Evolutionary conservation across 768 basidiomycete genomes (phyloP).

Genomic region (Sporobolomyces roseus): DNA sequence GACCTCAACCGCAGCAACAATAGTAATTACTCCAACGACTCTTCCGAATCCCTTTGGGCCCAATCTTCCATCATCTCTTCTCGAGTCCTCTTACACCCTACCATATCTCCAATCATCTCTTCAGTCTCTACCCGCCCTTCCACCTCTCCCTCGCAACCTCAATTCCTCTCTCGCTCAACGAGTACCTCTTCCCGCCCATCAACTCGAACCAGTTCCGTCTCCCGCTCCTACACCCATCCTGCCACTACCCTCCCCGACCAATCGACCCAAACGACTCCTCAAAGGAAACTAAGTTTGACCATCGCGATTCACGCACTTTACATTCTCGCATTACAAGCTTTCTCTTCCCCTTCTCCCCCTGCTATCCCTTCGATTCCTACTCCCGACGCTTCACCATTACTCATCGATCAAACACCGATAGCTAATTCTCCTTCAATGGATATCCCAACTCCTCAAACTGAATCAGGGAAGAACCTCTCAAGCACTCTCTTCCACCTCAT

Average conservation of each 20-base stretch:
- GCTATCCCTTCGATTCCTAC: neutral
- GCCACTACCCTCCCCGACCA: slow-evolving; percentile 5
- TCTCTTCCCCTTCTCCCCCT: neutral
- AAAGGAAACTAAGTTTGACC: slow-evolving; percentile 22
- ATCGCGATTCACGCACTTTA: slow-evolving; percentile 32
- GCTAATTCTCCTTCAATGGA: neutral
- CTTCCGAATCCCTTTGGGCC: slow-evolving; percentile 9
- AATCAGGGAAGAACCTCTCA: neutral
- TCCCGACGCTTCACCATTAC: slow-evolving; percentile 3
- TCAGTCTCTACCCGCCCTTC: neutral
- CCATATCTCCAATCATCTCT: neutral
- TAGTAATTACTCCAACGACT: neutral
- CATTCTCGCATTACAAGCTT: slow-evolving; percentile 32
- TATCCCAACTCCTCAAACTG: no score
- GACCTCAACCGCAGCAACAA: neutral
- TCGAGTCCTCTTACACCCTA: slow-evolving; percentile 15
- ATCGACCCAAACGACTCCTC: neutral
- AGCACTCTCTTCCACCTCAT: neutral
- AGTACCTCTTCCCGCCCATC: neutral
- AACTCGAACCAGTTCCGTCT: neutral
- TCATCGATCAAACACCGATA: slow-evolving; percentile 4
- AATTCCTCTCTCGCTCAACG: neutral
- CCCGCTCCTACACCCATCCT: slow-evolving; percentile 32
- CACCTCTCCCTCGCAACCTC: neutral
- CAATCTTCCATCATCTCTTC: neutral